phyloP scores from a whole-genome alignment of 371 early-diverging fungal genomes.

The Racocetra persica region DNA sequence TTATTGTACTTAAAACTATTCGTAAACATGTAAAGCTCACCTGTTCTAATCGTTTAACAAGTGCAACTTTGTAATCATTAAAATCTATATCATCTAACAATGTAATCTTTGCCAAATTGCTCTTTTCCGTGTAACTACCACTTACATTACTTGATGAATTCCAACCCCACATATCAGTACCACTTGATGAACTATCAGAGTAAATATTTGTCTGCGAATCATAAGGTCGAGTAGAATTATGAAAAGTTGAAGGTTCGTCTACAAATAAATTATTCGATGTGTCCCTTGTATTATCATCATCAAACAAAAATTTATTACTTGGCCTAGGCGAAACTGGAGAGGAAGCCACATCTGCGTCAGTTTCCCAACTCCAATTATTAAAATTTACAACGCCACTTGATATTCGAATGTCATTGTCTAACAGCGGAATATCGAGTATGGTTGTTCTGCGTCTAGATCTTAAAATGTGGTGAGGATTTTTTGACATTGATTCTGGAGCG shows the following conservation, averaged over 20 bases:
- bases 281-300: not conserved
- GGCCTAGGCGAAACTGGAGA: too few relatives aligned
- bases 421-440: constrained; percentile 32
- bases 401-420: constrained; percentile 23
- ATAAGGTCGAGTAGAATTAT: too few relatives aligned
- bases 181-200: not conserved
- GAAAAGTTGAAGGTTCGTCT: too few relatives aligned
- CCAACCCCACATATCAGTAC: not conserved
- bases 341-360: not conserved
- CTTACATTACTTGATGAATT: not conserved
- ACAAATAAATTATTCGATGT: not conserved
- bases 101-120: not conserved
- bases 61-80: constrained; percentile 33
- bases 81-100: constrained; percentile 39
- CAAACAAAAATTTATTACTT: not conserved
- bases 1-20: too few relatives aligned
- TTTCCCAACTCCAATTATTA: constrained; percentile 42
- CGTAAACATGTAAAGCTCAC: not conserved
- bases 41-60: constrained; percentile 36
- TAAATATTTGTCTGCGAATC: not conserved
- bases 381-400: constrained; percentile 41
- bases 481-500: constrained; percentile 27
- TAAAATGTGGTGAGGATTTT: constrained; percentile 5
- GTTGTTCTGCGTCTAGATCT: constrained; percentile 37
- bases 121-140: not conserved